Percentiles rank a stretch among this genome's conserved stretches.
Conservation (phyloP, 768 basidiomycete genomes). For the Pleurotus tuber-regium region DNA sequence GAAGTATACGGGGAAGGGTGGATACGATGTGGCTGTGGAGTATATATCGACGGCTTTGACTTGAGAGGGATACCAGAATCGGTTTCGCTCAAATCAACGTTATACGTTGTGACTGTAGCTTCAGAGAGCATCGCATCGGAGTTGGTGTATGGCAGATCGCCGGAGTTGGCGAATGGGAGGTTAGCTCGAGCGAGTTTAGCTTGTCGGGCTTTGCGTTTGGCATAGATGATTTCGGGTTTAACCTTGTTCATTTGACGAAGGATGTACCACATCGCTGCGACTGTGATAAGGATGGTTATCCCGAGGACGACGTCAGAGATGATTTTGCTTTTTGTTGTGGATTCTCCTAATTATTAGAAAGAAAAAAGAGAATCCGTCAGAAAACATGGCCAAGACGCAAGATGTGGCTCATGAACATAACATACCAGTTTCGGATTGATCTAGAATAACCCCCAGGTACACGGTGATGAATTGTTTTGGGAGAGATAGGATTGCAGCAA, state of each 20-base stretch:
- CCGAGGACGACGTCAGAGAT: slow-evolving; percentile 69
- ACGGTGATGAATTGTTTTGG: slow-evolving; percentile 93
- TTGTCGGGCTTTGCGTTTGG: slow-evolving; percentile 70
- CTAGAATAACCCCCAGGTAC: slow-evolving; percentile 82
- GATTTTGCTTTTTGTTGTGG: slow-evolving; percentile 51
- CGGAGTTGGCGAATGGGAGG: slow-evolving; percentile 13
- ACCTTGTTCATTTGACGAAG: slow-evolving; percentile 64
- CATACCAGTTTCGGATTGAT: slow-evolving; percentile 41
- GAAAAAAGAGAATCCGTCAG: slow-evolving; percentile 6
- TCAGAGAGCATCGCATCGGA: slow-evolving; percentile 13
- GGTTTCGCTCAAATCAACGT: slow-evolving; percentile 3
- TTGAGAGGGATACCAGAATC: slow-evolving; percentile 26
- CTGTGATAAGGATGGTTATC: slow-evolving; percentile 67
- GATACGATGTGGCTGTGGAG: slow-evolving; percentile 2
- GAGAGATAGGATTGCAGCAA: slow-evolving; percentile 79
- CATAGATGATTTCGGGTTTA: slow-evolving; percentile 67
- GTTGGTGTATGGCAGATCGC: slow-evolving; percentile 14
- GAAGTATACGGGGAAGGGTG: slow-evolving; percentile 1
- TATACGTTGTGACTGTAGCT: too few species aligned
- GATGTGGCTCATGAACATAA: slow-evolving; percentile 14
- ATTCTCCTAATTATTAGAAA: slow-evolving; percentile 24
- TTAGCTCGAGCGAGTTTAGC: slow-evolving; percentile 39
- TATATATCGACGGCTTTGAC: not conserved
- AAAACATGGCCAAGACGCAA: slow-evolving; percentile 3
- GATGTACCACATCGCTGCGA: slow-evolving; percentile 85